Conservation (phyloP, 768 basidiomycete species). For the Lentinula aciculospora region DNA sequence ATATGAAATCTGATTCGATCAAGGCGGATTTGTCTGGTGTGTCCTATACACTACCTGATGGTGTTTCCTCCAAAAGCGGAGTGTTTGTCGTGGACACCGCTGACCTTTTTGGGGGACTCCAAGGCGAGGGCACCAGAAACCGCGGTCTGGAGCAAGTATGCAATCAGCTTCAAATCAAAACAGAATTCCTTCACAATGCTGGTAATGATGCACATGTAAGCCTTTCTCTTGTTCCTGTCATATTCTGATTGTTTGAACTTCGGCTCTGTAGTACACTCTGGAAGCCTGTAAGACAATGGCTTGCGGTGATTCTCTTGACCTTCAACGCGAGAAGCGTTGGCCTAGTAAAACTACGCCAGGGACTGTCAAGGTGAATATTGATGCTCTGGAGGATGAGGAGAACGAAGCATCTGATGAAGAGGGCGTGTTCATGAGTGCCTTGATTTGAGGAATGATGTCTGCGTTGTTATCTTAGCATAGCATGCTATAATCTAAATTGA, state of each 20-base stretch:
- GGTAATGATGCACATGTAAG: slow-evolving; percentile 82
- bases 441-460: neutral
- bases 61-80: slow-evolving; percentile 37
- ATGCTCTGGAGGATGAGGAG: slow-evolving; percentile 42
- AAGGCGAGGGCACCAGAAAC: slow-evolving; percentile 51
- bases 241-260: slow-evolving; percentile 3
- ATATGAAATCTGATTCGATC: slow-evolving; percentile 44
- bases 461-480: too few relatives aligned
- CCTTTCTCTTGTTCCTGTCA: slow-evolving; percentile 5
- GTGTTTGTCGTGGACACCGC: slow-evolving; percentile 69
- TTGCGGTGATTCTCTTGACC: slow-evolving; percentile 64
- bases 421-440: neutral
- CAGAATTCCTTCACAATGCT: slow-evolving; percentile 68
- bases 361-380: slow-evolving; percentile 48
- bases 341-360: slow-evolving; percentile 47
- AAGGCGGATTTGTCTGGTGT: slow-evolving; percentile 48
- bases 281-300: slow-evolving; percentile 67
- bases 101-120: slow-evolving; percentile 69
- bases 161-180: slow-evolving; percentile 52
- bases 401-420: slow-evolving; percentile 17
- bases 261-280: slow-evolving; percentile 55
- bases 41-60: slow-evolving; percentile 53
- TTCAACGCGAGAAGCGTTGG: slow-evolving; percentile 77
- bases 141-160: slow-evolving; percentile 59
- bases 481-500: too few relatives aligned